Evolutionary conservation across 139 green algal species (phyloP), one percentile per base, ranked within the genome.

Genomic region (Chlamydomonas eustigma): DNA sequence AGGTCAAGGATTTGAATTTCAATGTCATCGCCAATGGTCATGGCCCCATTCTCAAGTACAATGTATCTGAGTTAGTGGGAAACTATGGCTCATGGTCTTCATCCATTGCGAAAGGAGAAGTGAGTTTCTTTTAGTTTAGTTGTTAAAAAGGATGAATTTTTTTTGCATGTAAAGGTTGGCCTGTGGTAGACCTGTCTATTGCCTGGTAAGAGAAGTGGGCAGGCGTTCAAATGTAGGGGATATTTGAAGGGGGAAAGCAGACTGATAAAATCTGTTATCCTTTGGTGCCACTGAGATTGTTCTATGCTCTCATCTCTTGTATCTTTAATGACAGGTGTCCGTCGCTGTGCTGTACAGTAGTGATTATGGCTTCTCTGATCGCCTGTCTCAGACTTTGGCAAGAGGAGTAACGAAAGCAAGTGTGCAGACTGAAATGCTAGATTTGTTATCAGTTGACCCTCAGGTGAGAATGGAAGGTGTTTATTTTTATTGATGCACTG

Each of bases 291-390:
- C n/a, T n/a, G n/a, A n/a, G n/a, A n/a, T n/a, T n/a, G n/a, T n/a
- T n/a, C n/a, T n/a, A n/a, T n/a, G n/a, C n/a, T n/a, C n/a, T n/a
- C n/a, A n/a, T n/a, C n/a, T n/a, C n/a, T n/a, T n/a, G n/a, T n/a
- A n/a, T n/a, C n/a, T n/a, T n/a, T n/a, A n/a, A 33, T 39, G 24
- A 8, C 66, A 74, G 32, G 35, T 63, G 30, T 69, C 75, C 71
- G 75, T 97, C 30, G 85, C 84, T 1, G 91, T 98, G 50, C 87
- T 98, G 64, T 98, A 98, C 81, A 65, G 77, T 18, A 73, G 75
- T n/a, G 93, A 97, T 73, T 98, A 98, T 77, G 95, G 95, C 63
- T 98, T 89, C 86, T 88, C 78, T 30, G 95, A 98, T 85, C 84
- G 94, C 34, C 85, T 98, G 65, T 88, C 76, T 33, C 94, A 98